Evolutionary conservation across 805 yeast species (phyloP).

Genomic region (Priceomyces carsonii): DNA sequence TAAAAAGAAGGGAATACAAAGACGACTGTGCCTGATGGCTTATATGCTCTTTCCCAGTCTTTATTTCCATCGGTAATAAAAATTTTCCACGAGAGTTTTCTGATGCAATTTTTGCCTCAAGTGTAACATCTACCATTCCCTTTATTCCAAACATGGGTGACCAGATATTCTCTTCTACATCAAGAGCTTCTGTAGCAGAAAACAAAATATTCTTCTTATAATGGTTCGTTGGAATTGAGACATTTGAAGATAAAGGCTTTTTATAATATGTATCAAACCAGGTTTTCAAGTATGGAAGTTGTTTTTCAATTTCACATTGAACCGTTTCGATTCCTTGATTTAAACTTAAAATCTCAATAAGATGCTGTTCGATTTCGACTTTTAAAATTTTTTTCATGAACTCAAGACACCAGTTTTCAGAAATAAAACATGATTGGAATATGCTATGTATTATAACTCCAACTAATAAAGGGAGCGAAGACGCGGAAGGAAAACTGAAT

Average conservation of each 20-base stretch:
- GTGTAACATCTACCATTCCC: slow-evolving; percentile 88
- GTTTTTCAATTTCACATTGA: slow-evolving; percentile 41
- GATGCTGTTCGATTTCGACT: slow-evolving; percentile 39
- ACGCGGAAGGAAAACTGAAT: slow-evolving; percentile 63
- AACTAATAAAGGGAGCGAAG: slow-evolving; percentile 63
- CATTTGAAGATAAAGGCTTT: slow-evolving; percentile 11
- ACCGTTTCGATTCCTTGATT: slow-evolving; percentile 49
- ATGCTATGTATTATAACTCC: slow-evolving; percentile 83
- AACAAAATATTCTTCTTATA: slow-evolving; percentile 39
- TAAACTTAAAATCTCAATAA: slow-evolving; percentile 56
- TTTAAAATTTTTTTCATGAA: slow-evolving; percentile 43
- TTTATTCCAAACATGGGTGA: slow-evolving; percentile 87
- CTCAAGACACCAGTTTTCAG: slow-evolving; percentile 33
- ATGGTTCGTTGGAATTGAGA: slow-evolving; percentile 24
- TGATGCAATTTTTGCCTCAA: slow-evolving; percentile 52
- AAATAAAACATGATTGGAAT: slow-evolving; percentile 58
- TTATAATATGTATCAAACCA: slow-evolving; percentile 53
- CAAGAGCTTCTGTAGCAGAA: slow-evolving; percentile 65
- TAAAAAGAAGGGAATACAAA: slow-evolving; percentile 73
- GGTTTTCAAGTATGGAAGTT: slow-evolving; percentile 51
- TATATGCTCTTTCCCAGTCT: slow-evolving; percentile 72
- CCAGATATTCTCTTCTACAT: slow-evolving; percentile 89
- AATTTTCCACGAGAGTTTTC: slow-evolving; percentile 35
- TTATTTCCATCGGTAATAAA: slow-evolving; percentile 83
- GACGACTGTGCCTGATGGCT: slow-evolving; percentile 86